Conservation (phyloP, 345 rosid genomes). For the Nephelium lappaceum region DNA sequence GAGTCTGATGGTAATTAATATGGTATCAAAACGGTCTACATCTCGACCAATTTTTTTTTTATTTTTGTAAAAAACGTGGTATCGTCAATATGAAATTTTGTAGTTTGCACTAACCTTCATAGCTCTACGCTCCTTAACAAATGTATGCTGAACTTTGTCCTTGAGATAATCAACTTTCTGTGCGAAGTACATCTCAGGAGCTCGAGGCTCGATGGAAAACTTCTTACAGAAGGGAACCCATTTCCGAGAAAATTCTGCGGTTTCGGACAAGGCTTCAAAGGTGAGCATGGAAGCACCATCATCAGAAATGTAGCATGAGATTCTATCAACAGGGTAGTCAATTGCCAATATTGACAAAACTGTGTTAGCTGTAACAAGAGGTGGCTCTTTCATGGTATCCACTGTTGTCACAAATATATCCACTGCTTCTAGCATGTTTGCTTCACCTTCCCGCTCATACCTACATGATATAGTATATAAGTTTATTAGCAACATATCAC, state of each 20-base stretch:
- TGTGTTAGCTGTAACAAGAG: slow-evolving; percentile 93
- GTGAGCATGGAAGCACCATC: slow-evolving; percentile 98
- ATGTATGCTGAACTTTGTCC: slow-evolving; percentile 92
- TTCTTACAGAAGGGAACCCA: slow-evolving; percentile 94
- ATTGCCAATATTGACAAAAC: slow-evolving; percentile 85
- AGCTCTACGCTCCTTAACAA: slow-evolving; percentile 94
- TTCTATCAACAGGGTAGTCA: slow-evolving; percentile 91
- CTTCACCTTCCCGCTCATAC: slow-evolving; percentile 90
- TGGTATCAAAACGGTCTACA: no score
- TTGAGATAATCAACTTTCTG: slow-evolving; percentile 85
- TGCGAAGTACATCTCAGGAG: slow-evolving; percentile 78
- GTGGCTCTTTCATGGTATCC: slow-evolving; percentile 98
- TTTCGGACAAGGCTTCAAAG: slow-evolving; percentile 82
- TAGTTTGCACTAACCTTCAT: slow-evolving; percentile 65
- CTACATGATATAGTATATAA: slow-evolving; percentile 35
- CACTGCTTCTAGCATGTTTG: slow-evolving; percentile 73
- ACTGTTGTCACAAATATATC: slow-evolving; percentile 95
- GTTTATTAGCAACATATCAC: neutral
- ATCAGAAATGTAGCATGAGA: slow-evolving; percentile 91
- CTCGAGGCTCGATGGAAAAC: slow-evolving; percentile 66
- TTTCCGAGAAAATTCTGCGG: slow-evolving; percentile 76
- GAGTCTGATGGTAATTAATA: no score
- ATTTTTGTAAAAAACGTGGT: no score
- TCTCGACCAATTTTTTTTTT: no score
- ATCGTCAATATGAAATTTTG: neutral